Base-by-base conservation (phyloP, 768 basidiomycete genomes). In the Mycena indigotica region DNA sequence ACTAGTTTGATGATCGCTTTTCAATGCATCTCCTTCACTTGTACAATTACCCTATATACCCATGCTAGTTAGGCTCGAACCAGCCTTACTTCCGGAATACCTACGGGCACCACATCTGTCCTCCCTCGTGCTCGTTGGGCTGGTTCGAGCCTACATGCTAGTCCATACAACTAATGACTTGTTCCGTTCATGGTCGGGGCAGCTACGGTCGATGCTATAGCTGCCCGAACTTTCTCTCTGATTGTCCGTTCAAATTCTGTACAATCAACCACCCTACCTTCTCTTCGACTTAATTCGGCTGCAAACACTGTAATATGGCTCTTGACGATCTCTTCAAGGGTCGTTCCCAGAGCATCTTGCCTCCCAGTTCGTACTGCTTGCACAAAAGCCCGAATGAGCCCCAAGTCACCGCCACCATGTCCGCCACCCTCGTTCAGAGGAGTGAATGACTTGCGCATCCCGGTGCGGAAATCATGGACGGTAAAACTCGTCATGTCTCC, bases 241-340 rank as follows among this genome's bases (percentile, higher is more conserved):
- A 76, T 75, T 32, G 70, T 67, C 58, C 70, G 73, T 73, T 88
- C 89, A 66, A 89, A 93, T 65, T 83, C 79, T 17, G 66, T 76
- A 65, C 84, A 90, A 67, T 91, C 82, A 1, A 95, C 81, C 12
- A 93, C 84, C 10, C 66, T 77, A 15, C 87, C 90, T 61, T 89
- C 82, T 55, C 70, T 79, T 61, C 92, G 77, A 62, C 90, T 89
- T 58, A 82, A 77, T 76, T 95, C 93, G 35, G 91, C 91, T 55
- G 93, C 93, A 74, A 95, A 95, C 29, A 93, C 91, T 1, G 89
- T 86, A 65, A 95, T 68, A 71, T 94, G 92, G 61, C 86, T 89
- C 68, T 80, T 84, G 56, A 94, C 71, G 17, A 92, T 82, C 52
- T 93, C 90, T 6, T 75, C 74, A 0, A 90, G 76, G 62, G 83